Base-by-base conservation (phyloP, 805 yeast genomes). In the Hanseniaspora lindneri region DNA sequence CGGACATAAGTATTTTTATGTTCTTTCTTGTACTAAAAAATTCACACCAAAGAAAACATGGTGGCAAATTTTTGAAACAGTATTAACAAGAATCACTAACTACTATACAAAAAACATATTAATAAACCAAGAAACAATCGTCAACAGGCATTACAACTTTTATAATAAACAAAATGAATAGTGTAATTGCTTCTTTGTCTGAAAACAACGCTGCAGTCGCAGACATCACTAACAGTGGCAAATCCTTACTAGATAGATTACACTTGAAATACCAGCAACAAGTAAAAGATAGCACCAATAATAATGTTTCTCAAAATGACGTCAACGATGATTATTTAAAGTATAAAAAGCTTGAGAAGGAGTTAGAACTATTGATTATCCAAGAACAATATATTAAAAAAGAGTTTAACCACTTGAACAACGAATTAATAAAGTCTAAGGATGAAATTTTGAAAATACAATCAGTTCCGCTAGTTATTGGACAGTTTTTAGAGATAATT, bases 361-460 rank as follows among this genome's bases (percentile, higher is more conserved):
- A 89, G 61, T 74, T 84, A 59, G 96, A 89, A 57, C 70, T 92
- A 44, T 68, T 92, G 53, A 68, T 75, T 52, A 71, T 92, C 55
- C 98, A 92, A 66, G 99, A 92, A 64, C 96, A 88, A 52, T 94
- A 89, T 65, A 87, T 92, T 62, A 92, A 94, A 61, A 98, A 92
- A 64, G 99, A 92, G 65, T 96, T 88, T 62, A 92, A 96, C 61
- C 95, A 89, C 67, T 73, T 92, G 64, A 88, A 86, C 60, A 76
- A 96, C 55, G 99, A 92, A 69, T 74, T 92, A 50, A 79, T 88
- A 41, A 79, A 96, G 58, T 98, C 98, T 2, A 97, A 94, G 65
- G 98, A 92, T 65, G 99, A 92, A 67, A 98, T 92, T 39, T 89
- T 92, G 66, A 77, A 96, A 59, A 94, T 92, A 63, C 95, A 92